Percentiles rank a stretch among this genome's conserved stretches.
These are phyloP conservation scores for Chaetomium cochliodes DNA, from an alignment of 495 filamentous ascomycete species.

Conservation along the genomic window DNA sequence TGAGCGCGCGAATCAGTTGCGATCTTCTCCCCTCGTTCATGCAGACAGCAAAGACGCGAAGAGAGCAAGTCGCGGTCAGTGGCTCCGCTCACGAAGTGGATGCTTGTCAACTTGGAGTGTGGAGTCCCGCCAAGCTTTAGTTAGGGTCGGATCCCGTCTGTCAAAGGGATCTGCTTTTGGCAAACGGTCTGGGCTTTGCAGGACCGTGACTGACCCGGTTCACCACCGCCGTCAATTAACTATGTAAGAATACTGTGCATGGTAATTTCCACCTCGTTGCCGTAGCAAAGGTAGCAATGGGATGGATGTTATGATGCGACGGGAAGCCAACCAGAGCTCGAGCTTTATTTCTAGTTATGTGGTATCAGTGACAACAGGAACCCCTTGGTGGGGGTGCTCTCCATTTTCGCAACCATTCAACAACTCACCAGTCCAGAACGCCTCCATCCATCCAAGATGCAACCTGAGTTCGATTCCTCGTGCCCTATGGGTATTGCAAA, in stretches of 20 bases:
- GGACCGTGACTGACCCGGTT: too few relatives aligned
- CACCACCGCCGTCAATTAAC: too few relatives aligned
- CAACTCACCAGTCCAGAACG: neutral
- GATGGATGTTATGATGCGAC: too few relatives aligned
- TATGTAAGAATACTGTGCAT: neutral
- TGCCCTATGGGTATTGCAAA: neutral
- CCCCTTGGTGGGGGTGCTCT: neutral
- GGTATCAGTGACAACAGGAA: neutral
- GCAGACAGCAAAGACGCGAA: neutral
- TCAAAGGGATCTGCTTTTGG: neutral
- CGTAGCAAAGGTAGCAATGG: neutral
- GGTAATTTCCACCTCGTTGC: neutral
- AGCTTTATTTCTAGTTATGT: too few relatives aligned
- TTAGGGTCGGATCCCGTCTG: neutral
- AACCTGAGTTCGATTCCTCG: neutral
- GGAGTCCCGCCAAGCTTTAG: neutral
- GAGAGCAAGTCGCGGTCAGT: neutral
- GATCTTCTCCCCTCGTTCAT: neutral
- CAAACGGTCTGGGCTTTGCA: too few relatives aligned
- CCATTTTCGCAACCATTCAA: too few relatives aligned
- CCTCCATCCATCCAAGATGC: neutral
- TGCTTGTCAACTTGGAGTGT: neutral
- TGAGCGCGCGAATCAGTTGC: neutral
- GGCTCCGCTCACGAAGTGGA: conserved; percentile 10
- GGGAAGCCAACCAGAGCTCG: too few relatives aligned